Percentiles rank a stretch among this genome's conserved stretches.
Evolutionary conservation across 352 stramenopile species (phyloP).

Genomic region (Phytopythium sindhum): DNA sequence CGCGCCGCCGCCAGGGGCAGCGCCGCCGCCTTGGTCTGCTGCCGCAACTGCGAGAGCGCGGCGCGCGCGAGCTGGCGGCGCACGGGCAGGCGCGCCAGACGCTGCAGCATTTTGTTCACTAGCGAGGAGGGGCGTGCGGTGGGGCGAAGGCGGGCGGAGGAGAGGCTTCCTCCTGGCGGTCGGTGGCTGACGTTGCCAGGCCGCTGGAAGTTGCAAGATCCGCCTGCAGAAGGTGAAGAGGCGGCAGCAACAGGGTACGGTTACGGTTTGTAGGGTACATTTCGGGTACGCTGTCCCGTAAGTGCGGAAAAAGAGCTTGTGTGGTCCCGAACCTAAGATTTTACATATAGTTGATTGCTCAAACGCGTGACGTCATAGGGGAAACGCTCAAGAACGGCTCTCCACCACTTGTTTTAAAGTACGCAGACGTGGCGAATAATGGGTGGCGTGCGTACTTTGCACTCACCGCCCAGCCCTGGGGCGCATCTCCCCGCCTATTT

Average conservation of each 20-base stretch:
- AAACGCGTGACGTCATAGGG: slow-evolving; percentile 6
- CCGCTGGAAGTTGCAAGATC: slow-evolving; percentile 8
- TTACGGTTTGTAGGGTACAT: too few species aligned
- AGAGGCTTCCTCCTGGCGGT: background rate
- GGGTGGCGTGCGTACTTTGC: slow-evolving; percentile 14
- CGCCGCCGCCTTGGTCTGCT: background rate
- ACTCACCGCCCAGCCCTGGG: background rate
- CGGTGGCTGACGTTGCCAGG: too few species aligned
- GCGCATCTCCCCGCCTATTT: slow-evolving; percentile 2
- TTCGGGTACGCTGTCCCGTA: background rate
- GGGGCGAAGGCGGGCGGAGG: background rate
- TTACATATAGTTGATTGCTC: slow-evolving; percentile 11
- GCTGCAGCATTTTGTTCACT: slow-evolving; percentile 21
- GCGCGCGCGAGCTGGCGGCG: slow-evolving; percentile 15
- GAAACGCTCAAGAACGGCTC: background rate
- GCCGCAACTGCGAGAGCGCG: slow-evolving; percentile 11
- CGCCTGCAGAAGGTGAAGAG: background rate
- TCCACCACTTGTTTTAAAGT: slow-evolving; percentile 10
- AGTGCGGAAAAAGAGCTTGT: background rate
- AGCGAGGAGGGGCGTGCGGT: background rate
- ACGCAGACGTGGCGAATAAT: slow-evolving; percentile 13
- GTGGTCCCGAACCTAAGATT: slow-evolving; percentile 10
- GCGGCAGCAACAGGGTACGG: background rate
- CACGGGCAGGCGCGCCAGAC: slow-evolving; percentile 11
- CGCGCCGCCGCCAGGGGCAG: background rate